Percentiles rank a stretch among this genome's conserved stretches.
These are phyloP conservation scores for Linnemannia schmuckeri DNA, from an alignment of 192 early-diverging fungal species.

Conservation along the genomic window DNA sequence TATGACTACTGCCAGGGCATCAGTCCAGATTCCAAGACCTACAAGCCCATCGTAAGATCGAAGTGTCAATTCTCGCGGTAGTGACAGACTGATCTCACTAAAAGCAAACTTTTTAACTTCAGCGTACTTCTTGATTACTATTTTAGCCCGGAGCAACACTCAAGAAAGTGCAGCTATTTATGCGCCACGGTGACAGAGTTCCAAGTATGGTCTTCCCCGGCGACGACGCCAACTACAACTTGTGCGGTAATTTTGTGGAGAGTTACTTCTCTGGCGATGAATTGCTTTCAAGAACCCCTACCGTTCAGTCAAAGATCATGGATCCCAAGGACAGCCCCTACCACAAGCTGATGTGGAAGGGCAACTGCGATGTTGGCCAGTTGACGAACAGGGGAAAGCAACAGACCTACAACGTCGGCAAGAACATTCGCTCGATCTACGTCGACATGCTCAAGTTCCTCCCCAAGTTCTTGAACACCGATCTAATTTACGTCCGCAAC, in stretches of 20 bases:
- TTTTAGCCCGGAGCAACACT: conserved; percentile 54
- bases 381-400: conserved; percentile 70
- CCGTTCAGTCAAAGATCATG: neutral
- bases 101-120: neutral
- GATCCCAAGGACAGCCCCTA: neutral
- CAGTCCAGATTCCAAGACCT: neutral
- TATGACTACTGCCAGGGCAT: conserved; percentile 14
- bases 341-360: conserved; percentile 18
- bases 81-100: neutral
- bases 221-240: conserved; percentile 50
- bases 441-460: conserved; percentile 65
- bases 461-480: conserved; percentile 40
- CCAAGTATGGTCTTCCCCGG: conserved; percentile 52
- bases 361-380: conserved; percentile 64
- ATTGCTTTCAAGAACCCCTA: neutral
- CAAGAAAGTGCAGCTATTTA: conserved; percentile 65
- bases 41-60: conserved; percentile 1
- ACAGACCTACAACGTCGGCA: conserved; percentile 63
- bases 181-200: conserved; percentile 69
- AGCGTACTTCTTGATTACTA: no score
- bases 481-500: conserved; percentile 67
- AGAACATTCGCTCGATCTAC: conserved; percentile 60
- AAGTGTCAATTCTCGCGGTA: neutral
- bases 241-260: conserved; percentile 13
- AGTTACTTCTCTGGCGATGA: neutral